A percentile compares a stretch with the other conserved stretches of the same genome.
Evolutionary conservation across 1,284 basidiomycete species (phyloP).

Genomic region (Pterulicium gracile): DNA sequence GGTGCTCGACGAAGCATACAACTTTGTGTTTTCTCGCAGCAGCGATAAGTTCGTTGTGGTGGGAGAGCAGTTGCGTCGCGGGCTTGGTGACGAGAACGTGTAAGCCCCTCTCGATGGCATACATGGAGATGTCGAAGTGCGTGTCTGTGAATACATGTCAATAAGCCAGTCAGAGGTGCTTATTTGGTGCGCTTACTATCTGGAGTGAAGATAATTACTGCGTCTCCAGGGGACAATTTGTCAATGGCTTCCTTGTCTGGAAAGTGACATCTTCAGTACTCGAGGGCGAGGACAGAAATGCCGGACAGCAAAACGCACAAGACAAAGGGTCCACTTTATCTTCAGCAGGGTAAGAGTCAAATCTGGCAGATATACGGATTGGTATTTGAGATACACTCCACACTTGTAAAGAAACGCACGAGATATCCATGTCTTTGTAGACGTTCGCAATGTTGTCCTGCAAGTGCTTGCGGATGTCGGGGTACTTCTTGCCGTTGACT

Average conservation of each 20-base stretch:
- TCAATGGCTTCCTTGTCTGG: conserved; percentile 83
- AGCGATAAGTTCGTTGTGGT: conserved; percentile 72
- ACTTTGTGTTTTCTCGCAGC: conserved; percentile 73
- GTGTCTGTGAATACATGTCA: conserved; percentile 41
- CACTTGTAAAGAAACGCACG: conserved; percentile 31
- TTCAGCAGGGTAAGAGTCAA: conserved; percentile 71
- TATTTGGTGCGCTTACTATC: conserved; percentile 46
- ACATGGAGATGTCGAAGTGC: conserved; percentile 77
- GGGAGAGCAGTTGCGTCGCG: conserved; percentile 75
- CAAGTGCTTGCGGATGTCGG: conserved; percentile 75
- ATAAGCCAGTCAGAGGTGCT: conserved; percentile 4
- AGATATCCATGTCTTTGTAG: conserved; percentile 80
- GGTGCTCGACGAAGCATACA: conserved; percentile 87
- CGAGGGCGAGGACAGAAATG: conserved; percentile 1
- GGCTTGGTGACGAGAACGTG: conserved; percentile 93
- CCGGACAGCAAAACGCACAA: conserved; percentile 43
- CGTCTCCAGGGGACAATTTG: conserved; percentile 69
- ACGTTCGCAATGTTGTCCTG: conserved; percentile 73
- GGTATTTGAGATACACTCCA: not conserved
- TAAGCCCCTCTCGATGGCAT: conserved; percentile 74
- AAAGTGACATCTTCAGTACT: conserved; percentile 6
- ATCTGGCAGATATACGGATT: conserved; percentile 29
- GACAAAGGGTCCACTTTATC: conserved; percentile 67
- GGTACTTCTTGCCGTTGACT: conserved; percentile 77
- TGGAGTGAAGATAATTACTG: conserved; percentile 82